Percentiles rank a stretch among this genome's conserved stretches.
Conservation (phyloP, 345 rosid species). For the Gossypium arboreum region DNA sequence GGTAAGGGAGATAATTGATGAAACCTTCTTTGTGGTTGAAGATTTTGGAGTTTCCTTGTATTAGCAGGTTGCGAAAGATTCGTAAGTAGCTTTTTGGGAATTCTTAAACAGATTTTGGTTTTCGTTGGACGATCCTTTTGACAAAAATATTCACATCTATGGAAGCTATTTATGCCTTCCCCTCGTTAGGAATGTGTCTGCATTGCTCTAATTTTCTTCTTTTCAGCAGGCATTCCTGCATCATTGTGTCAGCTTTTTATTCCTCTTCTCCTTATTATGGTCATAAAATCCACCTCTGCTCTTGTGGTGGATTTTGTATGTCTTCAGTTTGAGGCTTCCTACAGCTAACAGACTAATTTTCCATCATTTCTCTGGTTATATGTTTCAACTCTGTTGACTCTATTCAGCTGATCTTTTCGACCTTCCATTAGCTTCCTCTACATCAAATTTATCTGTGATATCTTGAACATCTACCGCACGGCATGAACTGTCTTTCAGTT, state of each 20-base stretch:
- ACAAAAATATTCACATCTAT: conserved; percentile 26
- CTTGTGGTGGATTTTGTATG: conserved; percentile 27
- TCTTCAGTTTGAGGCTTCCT: conserved; percentile 21
- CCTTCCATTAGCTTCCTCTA: conserved; percentile 28
- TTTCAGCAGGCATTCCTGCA: conserved; percentile 42
- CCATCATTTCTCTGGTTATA: conserved; percentile 45
- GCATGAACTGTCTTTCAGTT: conserved; percentile 20
- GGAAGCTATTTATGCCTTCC: conserved; percentile 46
- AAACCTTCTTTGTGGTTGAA: conserved; percentile 30
- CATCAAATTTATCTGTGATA: conserved; percentile 16
- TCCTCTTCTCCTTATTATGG: conserved; percentile 52
- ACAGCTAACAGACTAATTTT: conserved; percentile 23
- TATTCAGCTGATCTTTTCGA: conserved; percentile 31
- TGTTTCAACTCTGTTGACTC: conserved; percentile 33
- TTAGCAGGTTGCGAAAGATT: conserved; percentile 34
- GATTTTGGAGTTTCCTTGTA: conserved; percentile 37
- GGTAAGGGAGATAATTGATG: conserved; percentile 40
- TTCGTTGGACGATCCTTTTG: conserved; percentile 30
- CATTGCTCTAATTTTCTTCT: conserved; percentile 47
- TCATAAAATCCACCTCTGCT: conserved; percentile 55
- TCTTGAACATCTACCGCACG: conserved; percentile 19
- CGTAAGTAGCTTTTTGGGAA: conserved; percentile 27
- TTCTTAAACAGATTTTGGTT: conserved; percentile 31
- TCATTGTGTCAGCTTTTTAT: conserved; percentile 53
- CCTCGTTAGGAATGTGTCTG: conserved; percentile 37